Percentiles rank a stretch among this genome's conserved stretches.
These are phyloP conservation scores for Chaetomium sp. DNA, from an alignment of 2,329 filamentous ascomycete genomes.

Conservation along the genomic window DNA sequence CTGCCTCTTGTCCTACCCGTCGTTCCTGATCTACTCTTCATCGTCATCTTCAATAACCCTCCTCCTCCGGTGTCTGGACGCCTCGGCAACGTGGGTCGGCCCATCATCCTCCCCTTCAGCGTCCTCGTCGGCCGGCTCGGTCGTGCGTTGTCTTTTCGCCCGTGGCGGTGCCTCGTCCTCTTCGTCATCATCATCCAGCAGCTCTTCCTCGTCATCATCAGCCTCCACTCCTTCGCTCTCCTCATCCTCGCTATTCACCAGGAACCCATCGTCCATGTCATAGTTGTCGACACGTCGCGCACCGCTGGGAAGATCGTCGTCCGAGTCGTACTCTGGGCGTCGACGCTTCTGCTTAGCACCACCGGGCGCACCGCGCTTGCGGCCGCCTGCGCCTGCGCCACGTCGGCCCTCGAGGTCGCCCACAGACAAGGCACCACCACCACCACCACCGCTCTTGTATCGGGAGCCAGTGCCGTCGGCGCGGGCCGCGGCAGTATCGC, in stretches of 20 bases:
- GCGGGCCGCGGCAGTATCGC: conserved; percentile 61
- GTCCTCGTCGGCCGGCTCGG: conserved; percentile 39
- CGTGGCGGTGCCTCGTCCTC: conserved; percentile 36
- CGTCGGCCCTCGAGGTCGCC: conserved; percentile 62
- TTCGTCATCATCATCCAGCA: conserved; percentile 48
- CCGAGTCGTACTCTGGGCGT: conserved; percentile 65
- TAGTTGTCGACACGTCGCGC: conserved; percentile 65
- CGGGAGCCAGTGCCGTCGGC: conserved; percentile 47
- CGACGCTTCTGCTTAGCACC: conserved; percentile 46
- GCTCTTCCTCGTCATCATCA: conserved; percentile 57
- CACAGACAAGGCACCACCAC: conserved; percentile 45
- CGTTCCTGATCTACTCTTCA: conserved; percentile 20
- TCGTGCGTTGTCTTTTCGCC: conserved; percentile 46
- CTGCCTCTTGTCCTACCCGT: not conserved
- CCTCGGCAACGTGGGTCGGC: conserved; percentile 22
- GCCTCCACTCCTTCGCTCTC: conserved; percentile 50
- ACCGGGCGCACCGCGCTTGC: conserved; percentile 48
- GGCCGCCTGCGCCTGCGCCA: conserved; percentile 33
- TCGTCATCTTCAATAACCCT: conserved; percentile 26
- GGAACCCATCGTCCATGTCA: conserved; percentile 72
- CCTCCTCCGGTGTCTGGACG: conserved; percentile 19
- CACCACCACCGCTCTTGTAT: conserved; percentile 38
- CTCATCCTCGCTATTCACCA: conserved; percentile 70
- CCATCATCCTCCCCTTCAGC: conserved; percentile 50
- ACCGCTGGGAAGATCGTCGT: conserved; percentile 61